Evolutionary conservation across 495 filamentous ascomycete species (phyloP), one percentile per base, ranked within the genome.

Genomic region (Neurospora sp.): DNA sequence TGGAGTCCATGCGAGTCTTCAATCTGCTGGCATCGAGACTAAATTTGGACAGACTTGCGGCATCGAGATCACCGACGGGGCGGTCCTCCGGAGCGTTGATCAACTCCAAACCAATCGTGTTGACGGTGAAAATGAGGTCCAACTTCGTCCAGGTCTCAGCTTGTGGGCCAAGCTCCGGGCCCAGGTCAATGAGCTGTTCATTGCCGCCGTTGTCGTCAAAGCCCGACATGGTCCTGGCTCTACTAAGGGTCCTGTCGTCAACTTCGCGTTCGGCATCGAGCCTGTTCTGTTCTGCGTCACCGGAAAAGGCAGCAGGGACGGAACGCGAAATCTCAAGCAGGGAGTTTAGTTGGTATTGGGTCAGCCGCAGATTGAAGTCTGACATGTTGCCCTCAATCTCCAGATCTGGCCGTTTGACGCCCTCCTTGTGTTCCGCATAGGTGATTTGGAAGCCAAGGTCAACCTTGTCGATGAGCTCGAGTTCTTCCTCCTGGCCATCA

Each of bases 401-500:
- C 75, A 94, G 88, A 77, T 98, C 96, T 9, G 96, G 96, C 71
- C 96, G 89, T 75, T 95, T 89, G 71, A 88, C 85, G 69, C 91
- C 91, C 44, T 87, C 81, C 72, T 90, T 89, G 78, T 98, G 96
- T 77, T 98, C 96, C 7, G 93, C 87, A 78, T 96, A 94, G 35
- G 91, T 97, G 73, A 98, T 89, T 70, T 91, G 92, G 82, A 98
- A 98, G 41, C 92, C 92, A 42, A 99, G 85, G 78, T 98, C 95
- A 18, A 98, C 93, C 75, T 98, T 94, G 78, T 98, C 93, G 73
- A 99, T 94, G 83, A 99, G 91, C 80, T 99, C 93, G 31, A 98
- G 86, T 77, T 97, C 94, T 81, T 99, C 95, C 0, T 88, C 87
- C 71, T 88, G 81, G 62, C 89, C 89, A 39, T 89, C 88, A 12